A percentile compares a stretch with the other conserved stretches of the same genome.
These are phyloP conservation scores for Clitopilus hobsonii DNA, from an alignment of 768 basidiomycete genomes.

Conservation along the genomic window DNA sequence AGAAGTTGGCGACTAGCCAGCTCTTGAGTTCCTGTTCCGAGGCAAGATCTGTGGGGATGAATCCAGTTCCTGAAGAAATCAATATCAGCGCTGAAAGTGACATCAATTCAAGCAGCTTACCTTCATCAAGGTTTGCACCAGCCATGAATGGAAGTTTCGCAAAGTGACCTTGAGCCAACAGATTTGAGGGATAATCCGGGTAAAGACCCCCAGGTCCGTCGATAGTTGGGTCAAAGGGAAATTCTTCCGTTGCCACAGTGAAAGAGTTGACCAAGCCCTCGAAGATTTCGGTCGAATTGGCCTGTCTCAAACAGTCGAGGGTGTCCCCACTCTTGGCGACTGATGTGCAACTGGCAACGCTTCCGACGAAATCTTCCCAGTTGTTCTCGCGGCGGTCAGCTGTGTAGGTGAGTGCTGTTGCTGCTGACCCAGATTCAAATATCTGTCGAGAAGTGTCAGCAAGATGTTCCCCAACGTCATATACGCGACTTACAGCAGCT, in stretches of 20 bases:
- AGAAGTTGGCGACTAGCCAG: constrained; percentile 16
- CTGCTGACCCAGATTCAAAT: constrained; percentile 36
- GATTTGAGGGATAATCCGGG: constrained; percentile 32
- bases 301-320: constrained; percentile 23
- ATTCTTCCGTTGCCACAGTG: constrained; percentile 17
- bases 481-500: constrained; percentile 22
- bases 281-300: constrained; percentile 23
- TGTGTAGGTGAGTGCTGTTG: constrained; percentile 21
- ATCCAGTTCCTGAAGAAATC: constrained; percentile 23
- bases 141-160: constrained; percentile 38
- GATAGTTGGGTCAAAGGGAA: constrained; percentile 32
- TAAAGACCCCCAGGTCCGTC: constrained; percentile 35
- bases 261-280: constrained; percentile 18
- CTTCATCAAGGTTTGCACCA: constrained; percentile 43
- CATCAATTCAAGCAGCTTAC: constrained; percentile 13
- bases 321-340: constrained; percentile 22
- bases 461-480: neutral
- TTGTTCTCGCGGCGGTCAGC: constrained; percentile 21
- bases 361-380: constrained; percentile 25
- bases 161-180: constrained; percentile 27
- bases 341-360: constrained; percentile 20
- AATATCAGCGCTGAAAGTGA: constrained; percentile 1
- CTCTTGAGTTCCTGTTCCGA: constrained; percentile 19
- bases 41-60: constrained; percentile 15
- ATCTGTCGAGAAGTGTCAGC: constrained; percentile 23